Percentiles rank a stretch among this genome's conserved stretches.
Evolutionary conservation across 768 basidiomycete species (phyloP).

Genomic region (Tricholoma saponaceum): DNA sequence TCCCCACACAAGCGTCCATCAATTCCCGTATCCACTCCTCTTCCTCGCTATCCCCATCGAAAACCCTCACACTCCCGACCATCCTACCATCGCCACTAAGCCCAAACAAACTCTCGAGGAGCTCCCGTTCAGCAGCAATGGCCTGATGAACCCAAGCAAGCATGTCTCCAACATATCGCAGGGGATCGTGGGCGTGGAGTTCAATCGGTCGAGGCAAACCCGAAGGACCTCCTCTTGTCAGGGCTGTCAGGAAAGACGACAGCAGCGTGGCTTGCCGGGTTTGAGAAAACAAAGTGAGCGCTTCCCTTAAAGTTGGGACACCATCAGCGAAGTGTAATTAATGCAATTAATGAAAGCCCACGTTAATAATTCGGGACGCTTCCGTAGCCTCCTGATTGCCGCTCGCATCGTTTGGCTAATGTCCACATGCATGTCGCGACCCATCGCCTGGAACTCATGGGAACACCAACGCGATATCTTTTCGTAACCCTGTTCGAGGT

Average conservation of each 20-base stretch:
- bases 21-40: conserved; percentile 78
- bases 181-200: conserved; percentile 95
- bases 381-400: conserved; percentile 67
- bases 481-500: conserved; percentile 86
- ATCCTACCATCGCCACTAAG: conserved; percentile 60
- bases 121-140: conserved; percentile 93
- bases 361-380: conserved; percentile 75
- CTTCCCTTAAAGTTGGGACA: conserved; percentile 48
- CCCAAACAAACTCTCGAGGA: conserved; percentile 83
- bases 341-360: conserved; percentile 27
- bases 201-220: conserved; percentile 92
- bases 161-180: conserved; percentile 97
- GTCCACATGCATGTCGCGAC: conserved; percentile 71
- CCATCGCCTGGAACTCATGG: conserved; percentile 79
- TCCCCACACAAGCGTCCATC: conserved; percentile 78
- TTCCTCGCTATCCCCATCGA: conserved; percentile 50
- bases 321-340: background rate
- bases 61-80: conserved; percentile 69
- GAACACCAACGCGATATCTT: conserved; percentile 85
- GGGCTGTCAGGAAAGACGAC: conserved; percentile 77
- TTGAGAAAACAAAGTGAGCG: conserved; percentile 69
- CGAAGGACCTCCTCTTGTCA: conserved; percentile 84
- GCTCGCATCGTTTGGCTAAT: conserved; percentile 63
- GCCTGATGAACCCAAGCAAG: conserved; percentile 97
- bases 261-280: conserved; percentile 80